Evolutionary conservation across 2,329 filamentous ascomycete species (phyloP).

Genomic region (Stachybotrys chartarum): DNA sequence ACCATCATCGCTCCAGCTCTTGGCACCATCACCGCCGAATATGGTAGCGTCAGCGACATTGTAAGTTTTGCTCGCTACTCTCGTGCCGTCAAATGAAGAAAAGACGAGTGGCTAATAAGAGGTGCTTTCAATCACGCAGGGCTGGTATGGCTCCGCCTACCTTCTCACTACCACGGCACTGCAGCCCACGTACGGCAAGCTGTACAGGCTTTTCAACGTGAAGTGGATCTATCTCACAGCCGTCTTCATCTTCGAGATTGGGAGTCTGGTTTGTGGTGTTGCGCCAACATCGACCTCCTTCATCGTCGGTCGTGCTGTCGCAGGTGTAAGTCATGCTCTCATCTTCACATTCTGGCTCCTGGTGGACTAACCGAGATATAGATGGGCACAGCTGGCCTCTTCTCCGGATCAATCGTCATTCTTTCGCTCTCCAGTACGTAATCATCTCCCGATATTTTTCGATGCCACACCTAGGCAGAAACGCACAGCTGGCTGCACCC

Average conservation of each 20-base stretch:
- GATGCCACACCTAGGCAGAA: no score
- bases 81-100: constrained; percentile 5
- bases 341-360: not conserved
- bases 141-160: constrained; percentile 46
- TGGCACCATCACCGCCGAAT: constrained; percentile 41
- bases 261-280: constrained; percentile 35
- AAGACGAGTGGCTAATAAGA: not conserved
- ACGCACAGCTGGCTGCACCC: not conserved
- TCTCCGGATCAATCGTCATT: constrained; percentile 42
- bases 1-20: constrained; percentile 46
- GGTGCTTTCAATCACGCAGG: constrained; percentile 8
- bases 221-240: constrained; percentile 36
- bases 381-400: constrained; percentile 43
- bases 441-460: not conserved
- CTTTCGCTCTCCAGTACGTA: constrained; percentile 31
- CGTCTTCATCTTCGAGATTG: constrained; percentile 36
- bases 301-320: constrained; percentile 44
- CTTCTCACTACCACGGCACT: constrained; percentile 41
- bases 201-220: constrained; percentile 44
- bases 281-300: constrained; percentile 39
- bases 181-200: constrained; percentile 40
- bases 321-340: constrained; percentile 25
- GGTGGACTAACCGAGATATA: constrained; percentile 8
- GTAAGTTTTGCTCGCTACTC: constrained; percentile 22
- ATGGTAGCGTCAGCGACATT: constrained; percentile 37